Base-by-base conservation (phyloP, 768 basidiomycete genomes). In the Lactarius trivialis region DNA sequence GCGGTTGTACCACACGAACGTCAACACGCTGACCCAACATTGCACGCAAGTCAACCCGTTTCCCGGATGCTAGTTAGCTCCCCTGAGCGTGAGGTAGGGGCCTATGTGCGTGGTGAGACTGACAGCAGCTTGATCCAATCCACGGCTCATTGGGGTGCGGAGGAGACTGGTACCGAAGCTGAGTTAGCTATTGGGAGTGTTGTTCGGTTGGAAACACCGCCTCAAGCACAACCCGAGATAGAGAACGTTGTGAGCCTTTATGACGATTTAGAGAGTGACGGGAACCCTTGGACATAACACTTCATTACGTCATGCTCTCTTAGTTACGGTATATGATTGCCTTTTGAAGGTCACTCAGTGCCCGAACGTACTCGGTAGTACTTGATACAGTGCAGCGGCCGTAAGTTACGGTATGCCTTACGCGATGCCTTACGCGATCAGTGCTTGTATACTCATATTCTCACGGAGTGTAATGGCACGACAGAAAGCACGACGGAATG, bases 1-100 rank as follows among this genome's bases (percentile, higher is more conserved):
- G 78, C 80, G 60, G 82, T 81, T 32, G 75, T 78, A 67, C 72
- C 74, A 30, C 76, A 79, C 49, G 85, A 86, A 65, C 75, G 85
- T 41, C 72, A 81, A 58, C 82, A 81, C 61, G 88, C 85, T 26
- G 86, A 88, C 65, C 85, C 86, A n/a, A 74, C 78, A 68, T 66
- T 69, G 36, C 69, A 67, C 33, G 72, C 78, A 5, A 80, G 74
- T 21, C 68, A 82, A 66, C 76, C 78, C 68, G 80, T 85, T 39
- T 85, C 83, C 68, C 76, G 79, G 56, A 74, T 78, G 34, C 82
- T 79, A n/a, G n/a, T n/a, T n/a, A n/a, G n/a, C n/a, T n/a, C n/a
- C 78, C 21, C 64, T 77, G 56, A 78, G 78, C 55, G 78, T 19
- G 69, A 78, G 58, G 73, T 69, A 58, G 74, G 72, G 26, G 74